A percentile compares a stretch with the other conserved stretches of the same genome.
phyloP scores from a whole-genome alignment of 2,329 filamentous ascomycete species.

The Sarocladiaceae sp. region DNA sequence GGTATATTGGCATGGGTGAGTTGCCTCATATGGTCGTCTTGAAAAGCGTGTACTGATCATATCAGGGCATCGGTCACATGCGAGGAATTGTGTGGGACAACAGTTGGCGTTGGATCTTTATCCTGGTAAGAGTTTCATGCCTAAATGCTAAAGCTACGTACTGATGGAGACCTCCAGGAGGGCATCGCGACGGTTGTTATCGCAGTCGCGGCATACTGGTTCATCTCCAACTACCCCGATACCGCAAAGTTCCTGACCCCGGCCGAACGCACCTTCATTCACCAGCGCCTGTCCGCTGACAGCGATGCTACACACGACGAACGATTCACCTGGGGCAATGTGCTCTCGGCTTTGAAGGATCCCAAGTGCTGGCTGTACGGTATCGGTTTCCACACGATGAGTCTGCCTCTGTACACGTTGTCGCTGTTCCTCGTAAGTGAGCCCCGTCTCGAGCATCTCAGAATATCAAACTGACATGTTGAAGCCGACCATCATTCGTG shows the following conservation, averaged over 20 bases:
- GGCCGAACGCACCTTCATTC: slow-evolving; percentile 50
- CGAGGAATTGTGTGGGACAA: slow-evolving; percentile 42
- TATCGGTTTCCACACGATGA: slow-evolving; percentile 66
- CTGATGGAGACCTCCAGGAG: slow-evolving; percentile 38
- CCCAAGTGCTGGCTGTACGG: slow-evolving; percentile 69
- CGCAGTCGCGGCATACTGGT: slow-evolving; percentile 44
- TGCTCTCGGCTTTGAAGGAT: slow-evolving; percentile 57
- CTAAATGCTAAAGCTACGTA: neutral
- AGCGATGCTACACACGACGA: slow-evolving; percentile 65
- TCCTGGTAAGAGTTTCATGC: slow-evolving; percentile 39
- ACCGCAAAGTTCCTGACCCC: slow-evolving; percentile 52
- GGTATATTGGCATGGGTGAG: slow-evolving; percentile 48
- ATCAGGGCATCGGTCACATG: slow-evolving; percentile 48
- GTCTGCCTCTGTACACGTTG: slow-evolving; percentile 52
- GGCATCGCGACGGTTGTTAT: slow-evolving; percentile 50
- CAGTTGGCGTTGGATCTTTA: slow-evolving; percentile 56
- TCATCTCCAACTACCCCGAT: slow-evolving; percentile 61
- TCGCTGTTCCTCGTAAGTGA: slow-evolving; percentile 45
- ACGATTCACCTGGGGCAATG: slow-evolving; percentile 60
- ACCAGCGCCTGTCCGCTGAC: slow-evolving; percentile 58
- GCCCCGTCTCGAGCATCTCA: neutral
- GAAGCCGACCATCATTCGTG: slow-evolving; percentile 19
- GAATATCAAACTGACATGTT: slow-evolving; percentile 34
- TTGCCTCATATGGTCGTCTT: slow-evolving; percentile 1
- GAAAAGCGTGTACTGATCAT: neutral